Conservation (phyloP, 306 rosid species). For the Inga laurina region DNA sequence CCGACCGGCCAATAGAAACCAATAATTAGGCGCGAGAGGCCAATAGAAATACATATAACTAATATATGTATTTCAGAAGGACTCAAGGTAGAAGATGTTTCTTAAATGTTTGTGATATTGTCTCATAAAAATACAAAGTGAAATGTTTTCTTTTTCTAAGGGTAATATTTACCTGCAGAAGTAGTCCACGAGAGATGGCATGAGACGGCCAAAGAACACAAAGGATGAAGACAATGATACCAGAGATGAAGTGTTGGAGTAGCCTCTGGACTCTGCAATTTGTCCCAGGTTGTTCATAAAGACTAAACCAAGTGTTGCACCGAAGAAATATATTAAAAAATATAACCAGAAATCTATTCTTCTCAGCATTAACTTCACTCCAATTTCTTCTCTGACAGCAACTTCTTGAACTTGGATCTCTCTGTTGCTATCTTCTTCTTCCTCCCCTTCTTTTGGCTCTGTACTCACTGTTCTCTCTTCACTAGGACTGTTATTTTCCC, state of each 20-base stretch:
- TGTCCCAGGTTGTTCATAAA: slow-evolving; percentile 91
- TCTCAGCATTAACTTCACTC: slow-evolving; percentile 65
- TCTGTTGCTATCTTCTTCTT: slow-evolving; percentile 6
- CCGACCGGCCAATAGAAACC: slow-evolving; percentile 55
- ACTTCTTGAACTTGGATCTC: slow-evolving; percentile 21
- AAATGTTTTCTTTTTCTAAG: background rate
- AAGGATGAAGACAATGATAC: slow-evolving; percentile 86
- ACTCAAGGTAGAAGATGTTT: background rate
- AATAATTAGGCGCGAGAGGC: slow-evolving; percentile 62
- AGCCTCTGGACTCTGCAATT: slow-evolving; percentile 81
- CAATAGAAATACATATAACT: no score
- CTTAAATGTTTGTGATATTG: background rate
- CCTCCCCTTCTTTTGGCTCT: slow-evolving; percentile 19
- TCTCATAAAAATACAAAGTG: background rate
- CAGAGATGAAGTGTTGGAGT: slow-evolving; percentile 56
- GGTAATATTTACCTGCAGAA: slow-evolving; percentile 59
- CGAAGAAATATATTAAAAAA: slow-evolving; percentile 57
- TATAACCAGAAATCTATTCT: slow-evolving; percentile 88
- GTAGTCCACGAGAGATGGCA: slow-evolving; percentile 68
- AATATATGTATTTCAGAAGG: no score
- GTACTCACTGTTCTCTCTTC: slow-evolving; percentile 30
- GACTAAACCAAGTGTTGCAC: slow-evolving; percentile 85
- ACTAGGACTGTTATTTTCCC: slow-evolving; percentile 36
- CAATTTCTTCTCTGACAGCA: slow-evolving; percentile 67
- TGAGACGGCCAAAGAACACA: slow-evolving; percentile 90